phyloP scores from a whole-genome alignment of 1,139 yeast species.

The Suhomyces maxii region DNA sequence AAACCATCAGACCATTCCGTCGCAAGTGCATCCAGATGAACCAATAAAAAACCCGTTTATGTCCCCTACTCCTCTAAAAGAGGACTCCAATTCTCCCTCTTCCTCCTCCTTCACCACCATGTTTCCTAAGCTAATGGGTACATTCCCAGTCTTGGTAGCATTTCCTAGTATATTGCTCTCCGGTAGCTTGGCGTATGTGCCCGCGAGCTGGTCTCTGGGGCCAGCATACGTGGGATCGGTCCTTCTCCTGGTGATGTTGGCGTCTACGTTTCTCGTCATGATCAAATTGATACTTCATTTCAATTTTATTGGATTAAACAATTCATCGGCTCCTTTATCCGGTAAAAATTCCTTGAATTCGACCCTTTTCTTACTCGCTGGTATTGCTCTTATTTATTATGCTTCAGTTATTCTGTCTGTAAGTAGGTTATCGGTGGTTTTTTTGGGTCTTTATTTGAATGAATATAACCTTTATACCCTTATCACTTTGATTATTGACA shows the following conservation, averaged over 20 bases:
- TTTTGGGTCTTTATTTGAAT: constrained; percentile 30
- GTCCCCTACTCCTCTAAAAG: not conserved
- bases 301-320: constrained; percentile 7
- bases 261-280: constrained; percentile 18
- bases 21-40: not conserved
- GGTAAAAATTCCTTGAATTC: constrained; percentile 4
- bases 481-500: constrained; percentile 24
- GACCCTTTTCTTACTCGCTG: constrained; percentile 15
- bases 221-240: not conserved
- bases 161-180: constrained; percentile 28
- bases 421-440: constrained; percentile 24
- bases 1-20: not conserved
- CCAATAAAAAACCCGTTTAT: constrained; percentile 5
- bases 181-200: constrained; percentile 16
- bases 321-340: not conserved
- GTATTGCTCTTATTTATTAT: constrained; percentile 14
- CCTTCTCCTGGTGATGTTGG: constrained; percentile 16
- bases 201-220: constrained; percentile 1
- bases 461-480: constrained; percentile 29
- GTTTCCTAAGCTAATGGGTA: constrained; percentile 19
- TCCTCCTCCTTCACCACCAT: not conserved
- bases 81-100: not conserved
- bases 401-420: constrained; percentile 22
- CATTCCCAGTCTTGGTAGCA: constrained; percentile 31
- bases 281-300: constrained; percentile 12